Evolutionary conservation across 352 stramenopile species (phyloP).

Genomic region (Phytophthora tubulina): DNA sequence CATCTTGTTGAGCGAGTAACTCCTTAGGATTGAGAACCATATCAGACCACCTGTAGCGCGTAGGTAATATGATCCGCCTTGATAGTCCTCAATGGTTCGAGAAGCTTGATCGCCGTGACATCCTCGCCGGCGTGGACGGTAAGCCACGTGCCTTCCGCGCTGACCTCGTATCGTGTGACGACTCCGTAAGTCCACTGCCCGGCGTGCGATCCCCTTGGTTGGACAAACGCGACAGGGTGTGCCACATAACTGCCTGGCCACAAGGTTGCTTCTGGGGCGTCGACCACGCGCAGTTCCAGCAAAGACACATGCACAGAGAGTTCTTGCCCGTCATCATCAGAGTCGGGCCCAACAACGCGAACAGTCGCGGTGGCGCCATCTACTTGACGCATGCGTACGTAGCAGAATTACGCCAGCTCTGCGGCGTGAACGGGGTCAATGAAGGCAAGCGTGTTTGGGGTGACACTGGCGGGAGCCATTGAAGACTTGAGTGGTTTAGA

Average conservation of each 20-base stretch:
- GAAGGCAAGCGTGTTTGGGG: too few species aligned
- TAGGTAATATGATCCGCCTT: constrained; percentile 19
- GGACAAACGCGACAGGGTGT: constrained; percentile 1
- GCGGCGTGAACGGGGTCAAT: too few species aligned
- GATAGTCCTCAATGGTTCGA: constrained; percentile 9
- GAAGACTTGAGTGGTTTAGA: too few species aligned
- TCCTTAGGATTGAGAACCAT: constrained; percentile 21
- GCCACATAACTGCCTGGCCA: not conserved
- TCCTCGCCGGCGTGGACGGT: not conserved
- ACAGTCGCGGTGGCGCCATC: too few species aligned
- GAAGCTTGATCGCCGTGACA: not conserved
- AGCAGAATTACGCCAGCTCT: too few species aligned
- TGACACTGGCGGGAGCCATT: too few species aligned
- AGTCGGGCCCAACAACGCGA: too few species aligned
- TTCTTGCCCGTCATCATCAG: too few species aligned
- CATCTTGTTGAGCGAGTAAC: constrained; percentile 10
- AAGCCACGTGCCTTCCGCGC: not conserved
- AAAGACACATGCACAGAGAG: too few species aligned
- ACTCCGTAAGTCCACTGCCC: constrained; percentile 17
- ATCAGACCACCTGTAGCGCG: not conserved
- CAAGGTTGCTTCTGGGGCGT: not conserved
- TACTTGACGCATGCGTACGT: too few species aligned
- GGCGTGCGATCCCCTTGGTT: not conserved
- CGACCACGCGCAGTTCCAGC: too few species aligned
- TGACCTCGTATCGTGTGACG: constrained; percentile 1